A percentile compares a stretch with the other conserved stretches of the same genome.
phyloP scores from a whole-genome alignment of 352 stramenopile genomes.

The Pythium coloratum region DNA sequence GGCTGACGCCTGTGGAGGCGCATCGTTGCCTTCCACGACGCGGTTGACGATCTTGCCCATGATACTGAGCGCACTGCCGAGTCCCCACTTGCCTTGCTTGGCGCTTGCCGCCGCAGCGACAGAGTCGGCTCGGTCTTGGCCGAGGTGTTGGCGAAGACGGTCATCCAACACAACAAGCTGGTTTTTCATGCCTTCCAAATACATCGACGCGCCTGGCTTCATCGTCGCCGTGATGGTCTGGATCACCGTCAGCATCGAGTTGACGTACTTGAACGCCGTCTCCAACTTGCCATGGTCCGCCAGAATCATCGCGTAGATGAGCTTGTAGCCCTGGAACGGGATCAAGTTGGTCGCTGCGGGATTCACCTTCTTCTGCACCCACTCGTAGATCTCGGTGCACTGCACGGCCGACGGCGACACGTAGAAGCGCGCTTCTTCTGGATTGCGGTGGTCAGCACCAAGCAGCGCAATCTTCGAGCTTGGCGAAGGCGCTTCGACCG shows the following conservation, averaged over 20 bases:
- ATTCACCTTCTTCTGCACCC: slow-evolving; percentile 67
- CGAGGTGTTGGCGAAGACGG: slow-evolving; percentile 80
- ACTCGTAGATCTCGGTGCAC: slow-evolving; percentile 86
- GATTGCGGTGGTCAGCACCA: slow-evolving; percentile 70
- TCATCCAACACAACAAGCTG: slow-evolving; percentile 86
- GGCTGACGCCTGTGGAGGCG: slow-evolving; percentile 15
- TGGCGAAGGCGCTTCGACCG: slow-evolving; percentile 74
- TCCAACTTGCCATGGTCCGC: slow-evolving; percentile 84
- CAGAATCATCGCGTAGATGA: slow-evolving; percentile 87
- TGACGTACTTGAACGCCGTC: slow-evolving; percentile 86
- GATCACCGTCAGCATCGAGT: slow-evolving; percentile 80
- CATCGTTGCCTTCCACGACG: slow-evolving; percentile 77
- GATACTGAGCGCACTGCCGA: slow-evolving; percentile 79
- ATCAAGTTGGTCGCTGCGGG: slow-evolving; percentile 62
- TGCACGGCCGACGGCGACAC: slow-evolving; percentile 77
- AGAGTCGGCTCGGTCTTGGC: slow-evolving; percentile 69
- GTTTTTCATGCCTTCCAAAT: slow-evolving; percentile 87
- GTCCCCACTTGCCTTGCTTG: slow-evolving; percentile 75
- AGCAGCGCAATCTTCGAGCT: slow-evolving; percentile 81
- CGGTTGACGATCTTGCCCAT: slow-evolving; percentile 89
- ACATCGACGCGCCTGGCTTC: slow-evolving; percentile 84
- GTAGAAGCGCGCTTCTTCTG: slow-evolving; percentile 77
- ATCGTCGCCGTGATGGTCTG: slow-evolving; percentile 71
- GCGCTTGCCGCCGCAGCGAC: slow-evolving; percentile 46
- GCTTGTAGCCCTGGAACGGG: slow-evolving; percentile 88